Base-by-base conservation (phyloP, 257 asterid species). In the Solanum chmielewskii region DNA sequence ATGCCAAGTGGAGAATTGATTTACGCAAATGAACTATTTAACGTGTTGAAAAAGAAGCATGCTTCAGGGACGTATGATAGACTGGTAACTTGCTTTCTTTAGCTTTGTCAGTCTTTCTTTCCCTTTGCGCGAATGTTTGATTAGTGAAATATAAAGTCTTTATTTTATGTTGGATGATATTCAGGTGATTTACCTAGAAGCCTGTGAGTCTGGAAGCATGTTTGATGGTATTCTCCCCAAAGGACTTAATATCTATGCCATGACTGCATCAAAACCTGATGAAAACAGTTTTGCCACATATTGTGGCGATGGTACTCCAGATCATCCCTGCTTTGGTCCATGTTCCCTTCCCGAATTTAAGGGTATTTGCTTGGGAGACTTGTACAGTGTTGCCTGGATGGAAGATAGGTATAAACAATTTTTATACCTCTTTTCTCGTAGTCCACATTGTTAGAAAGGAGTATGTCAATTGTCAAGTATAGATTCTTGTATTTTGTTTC, bases 241-340 rank as follows among this genome's bases (percentile, higher is more conserved):
- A 87, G 96, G 92, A 89, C 87, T 97, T 86, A 93, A 97, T 88
- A 94, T 97, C 64, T 97, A 97, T 86, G 98, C 94, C 42, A 95
- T 98, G 70, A 97, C 99, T 59, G 99, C 99, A 56, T 96, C 99
- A 83, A 92, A 97, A 86, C 97, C 99, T 2, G 92, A 92, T 29
- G 99, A 96, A 92, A 93, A 96, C 85, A 97, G 99, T 89, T 97
- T 95, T 95, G 99, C 93, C 39, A 97, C 99, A 66, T 97, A 96
- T 86, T 97, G 99, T 91, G 99, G 99, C 1, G 98, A 98, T 73
- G 98, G 94, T 66, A 86, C 91, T 91, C 97, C 96, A 62, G 87
- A 95, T 4, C 93, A 91, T 31, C 93, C 99, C 77, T 97, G 99
- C 93, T 91, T 97, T 42, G 66, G 31, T 25, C 66, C 16, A 27